These are phyloP conservation scores for Clarireedia sp. DNA, from an alignment of 2,329 filamentous ascomycete genomes.

Conservation along the genomic window DNA sequence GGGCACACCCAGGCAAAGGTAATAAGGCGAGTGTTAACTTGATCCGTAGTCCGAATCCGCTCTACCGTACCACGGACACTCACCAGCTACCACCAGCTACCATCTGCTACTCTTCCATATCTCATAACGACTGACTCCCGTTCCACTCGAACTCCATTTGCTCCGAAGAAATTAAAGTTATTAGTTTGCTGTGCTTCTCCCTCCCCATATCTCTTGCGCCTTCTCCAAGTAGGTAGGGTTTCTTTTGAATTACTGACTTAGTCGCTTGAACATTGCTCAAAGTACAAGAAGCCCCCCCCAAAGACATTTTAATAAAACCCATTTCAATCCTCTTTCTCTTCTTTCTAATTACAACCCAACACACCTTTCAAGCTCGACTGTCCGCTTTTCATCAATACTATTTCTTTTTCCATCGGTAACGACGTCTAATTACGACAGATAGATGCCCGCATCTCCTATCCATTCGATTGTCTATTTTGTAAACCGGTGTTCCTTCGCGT, in stretches of 20 bases:
- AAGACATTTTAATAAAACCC: background rate
- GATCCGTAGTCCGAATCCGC: no score
- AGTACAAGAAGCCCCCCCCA: background rate
- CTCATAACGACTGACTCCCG: no score
- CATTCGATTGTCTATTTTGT: background rate
- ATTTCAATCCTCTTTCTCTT: background rate
- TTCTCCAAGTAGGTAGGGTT: background rate
- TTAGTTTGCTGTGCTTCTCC: conserved; percentile 5
- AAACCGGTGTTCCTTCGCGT: conserved; percentile 1
- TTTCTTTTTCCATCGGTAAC: conserved; percentile 16
- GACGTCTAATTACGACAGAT: conserved; percentile 11
- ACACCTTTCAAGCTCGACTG: conserved; percentile 12
- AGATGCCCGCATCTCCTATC: conserved; percentile 12
- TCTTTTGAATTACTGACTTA: no score
- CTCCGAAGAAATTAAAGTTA: no score
- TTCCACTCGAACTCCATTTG: no score
- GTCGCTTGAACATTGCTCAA: no score
- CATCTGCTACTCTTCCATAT: conserved; percentile 10
- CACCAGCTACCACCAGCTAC: background rate
- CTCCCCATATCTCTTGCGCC: background rate
- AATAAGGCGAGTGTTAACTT: no score
- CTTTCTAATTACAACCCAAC: conserved; percentile 16
- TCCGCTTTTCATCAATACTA: conserved; percentile 21
- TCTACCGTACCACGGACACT: conserved; percentile 1
- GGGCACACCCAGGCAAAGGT: no score